Evolutionary conservation across 345 rosid genomes (phyloP), one percentile per base, ranked within the genome.

Genomic region (Populus simonii): DNA sequence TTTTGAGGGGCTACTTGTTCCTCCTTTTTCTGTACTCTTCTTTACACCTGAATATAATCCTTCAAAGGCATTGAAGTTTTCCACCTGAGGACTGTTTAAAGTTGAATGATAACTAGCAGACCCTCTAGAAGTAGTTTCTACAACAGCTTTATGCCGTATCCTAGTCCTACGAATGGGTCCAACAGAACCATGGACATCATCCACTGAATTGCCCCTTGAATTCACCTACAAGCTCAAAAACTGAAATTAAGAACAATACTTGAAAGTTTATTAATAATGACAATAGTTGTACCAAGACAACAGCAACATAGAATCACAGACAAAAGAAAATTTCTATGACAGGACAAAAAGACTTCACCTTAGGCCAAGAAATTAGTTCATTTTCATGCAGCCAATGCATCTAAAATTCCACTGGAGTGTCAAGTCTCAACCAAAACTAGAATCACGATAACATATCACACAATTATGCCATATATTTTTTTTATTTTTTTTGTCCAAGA

Each of bases 131-230:
- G 84, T 79, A 66, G 84, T 74, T 66, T 85, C 89, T 38, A 74
- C 74, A 63, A 59, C 74, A 66, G 73, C 81, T 72, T 79, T 84
- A 66, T 86, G 89, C 53, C 85, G 87, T 76, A 81, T 23, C 81
- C 92, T 88, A 74, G 79, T 31, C 81, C 92, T 88, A 74, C 89
- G 90, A 76, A 87, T 84, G 75, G 99, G 96, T 83, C 97, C 98
- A 68, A 85, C 92, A 76, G 92, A 85, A 82, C 90, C 92, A 76
- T 38, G 83, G 25, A 72, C 85, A 76, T 77, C 82, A 81, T 79
- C 87, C 80, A 83, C 68, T 65, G 79, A 63, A 27, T 80, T 82
- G 74, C 85, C 85, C 74, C 86, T 85, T 80, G 87, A 81, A 77
- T 73, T 82, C 76, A 82, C 76, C 89, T 88, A 81, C 35, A 72